Base-by-base conservation (phyloP, 768 basidiomycete species). In the Scleroderma bovista region DNA sequence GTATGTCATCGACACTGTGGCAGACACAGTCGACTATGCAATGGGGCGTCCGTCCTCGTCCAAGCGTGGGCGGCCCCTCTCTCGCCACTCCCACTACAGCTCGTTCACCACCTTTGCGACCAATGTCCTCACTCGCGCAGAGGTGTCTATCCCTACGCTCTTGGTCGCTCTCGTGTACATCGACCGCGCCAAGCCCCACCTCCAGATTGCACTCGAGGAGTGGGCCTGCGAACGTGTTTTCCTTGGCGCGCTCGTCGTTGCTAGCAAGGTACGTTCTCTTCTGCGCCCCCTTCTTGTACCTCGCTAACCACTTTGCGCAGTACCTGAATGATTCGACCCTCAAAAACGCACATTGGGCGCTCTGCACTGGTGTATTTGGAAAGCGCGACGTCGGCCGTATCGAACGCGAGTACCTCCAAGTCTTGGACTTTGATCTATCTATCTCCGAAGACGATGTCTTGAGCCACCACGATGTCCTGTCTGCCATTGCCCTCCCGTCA, bases 161-260 rank as follows among this genome's bases (percentile, higher is more conserved):
- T 76, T 90, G 50, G 80, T 79, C 31, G 67, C 86, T 7, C 79
- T 89, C 47, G 84, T 84, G 63, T 91, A 90, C 67, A 83, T 90
- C 62, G 72, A 82, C 69, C 71, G 88, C 48, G 84, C 88, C 3
- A 83, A 82, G 58, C 85, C 85, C 3, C 85, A 88, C 65, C 75
- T 91, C 38, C 84, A 86, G 61, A 89, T 89, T 56, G 85, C 85
- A 9, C 72, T 87, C 52, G 86, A 88, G 62, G 82, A 88, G 60
- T 89, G 87, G 87, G 92, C 91, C 13, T 75, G 88, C 44, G 90
- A 93, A 68, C 83, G 92, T 37, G 91, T 94, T 26, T 93, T 94
- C 70, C 79, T 94, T 38, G 92, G 92, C 45, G 83, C 90, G n/a
- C 68, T 93, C 55, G 93, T 94, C 67, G 74, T 80, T 42, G 91